phyloP scores from a whole-genome alignment of 352 stramenopile species.

The Pythium apleroticum region DNA sequence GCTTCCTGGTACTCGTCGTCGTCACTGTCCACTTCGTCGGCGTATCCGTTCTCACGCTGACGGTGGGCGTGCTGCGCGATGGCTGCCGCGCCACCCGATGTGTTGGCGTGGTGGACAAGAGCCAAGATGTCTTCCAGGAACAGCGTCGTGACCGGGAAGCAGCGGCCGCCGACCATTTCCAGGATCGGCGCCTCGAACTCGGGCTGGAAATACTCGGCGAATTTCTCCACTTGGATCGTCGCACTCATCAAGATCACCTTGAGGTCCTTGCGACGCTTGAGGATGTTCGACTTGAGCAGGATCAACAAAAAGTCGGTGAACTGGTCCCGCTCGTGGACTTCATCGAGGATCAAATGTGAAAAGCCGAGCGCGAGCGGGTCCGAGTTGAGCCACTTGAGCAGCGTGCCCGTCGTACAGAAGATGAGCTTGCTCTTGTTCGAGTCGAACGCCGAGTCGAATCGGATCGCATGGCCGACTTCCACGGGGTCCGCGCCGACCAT shows the following conservation, averaged over 20 bases:
- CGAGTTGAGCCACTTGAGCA: constrained; percentile 83
- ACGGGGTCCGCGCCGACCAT: constrained; percentile 48
- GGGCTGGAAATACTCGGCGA: constrained; percentile 90
- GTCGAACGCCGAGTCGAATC: constrained; percentile 85
- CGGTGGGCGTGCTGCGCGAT: constrained; percentile 11
- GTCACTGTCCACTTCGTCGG: constrained; percentile 6
- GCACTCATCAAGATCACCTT: constrained; percentile 95
- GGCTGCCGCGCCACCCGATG: constrained; percentile 9
- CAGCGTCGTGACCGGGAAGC: constrained; percentile 90
- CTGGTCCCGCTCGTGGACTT: constrained; percentile 95
- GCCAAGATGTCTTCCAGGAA: constrained; percentile 90
- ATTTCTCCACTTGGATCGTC: constrained; percentile 94
- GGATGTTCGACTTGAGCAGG: constrained; percentile 87
- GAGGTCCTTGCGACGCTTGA: constrained; percentile 78
- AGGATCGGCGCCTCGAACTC: constrained; percentile 67
- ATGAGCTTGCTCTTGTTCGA: constrained; percentile 89
- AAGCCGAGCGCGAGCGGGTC: constrained; percentile 80
- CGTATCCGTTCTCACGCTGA: not conserved
- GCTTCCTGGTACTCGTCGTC: constrained; percentile 4
- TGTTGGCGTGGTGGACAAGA: constrained; percentile 34
- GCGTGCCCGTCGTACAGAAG: constrained; percentile 97
- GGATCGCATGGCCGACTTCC: constrained; percentile 92
- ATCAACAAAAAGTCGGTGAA: constrained; percentile 97
- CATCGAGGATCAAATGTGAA: constrained; percentile 95
- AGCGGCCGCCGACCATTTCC: constrained; percentile 81